Evolutionary conservation across 805 yeast genomes (phyloP), one percentile per base, ranked within the genome.

Genomic region (Monosporozyma servazzii): DNA sequence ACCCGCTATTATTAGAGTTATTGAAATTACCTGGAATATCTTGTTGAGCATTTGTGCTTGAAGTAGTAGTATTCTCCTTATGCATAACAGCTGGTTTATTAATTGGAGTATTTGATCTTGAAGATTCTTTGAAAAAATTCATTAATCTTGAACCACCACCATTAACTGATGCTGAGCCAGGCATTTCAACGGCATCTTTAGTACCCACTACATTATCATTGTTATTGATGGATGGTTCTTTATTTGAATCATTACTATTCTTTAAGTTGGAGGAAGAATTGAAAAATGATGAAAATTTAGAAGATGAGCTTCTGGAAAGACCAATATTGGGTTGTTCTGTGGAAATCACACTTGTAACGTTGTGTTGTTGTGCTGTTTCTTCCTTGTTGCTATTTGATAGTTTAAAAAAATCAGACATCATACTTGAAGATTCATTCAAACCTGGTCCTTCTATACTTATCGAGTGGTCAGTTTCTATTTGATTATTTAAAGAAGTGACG

Each of bases 281-380:
- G 54, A 69, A 69, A 49, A 69, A 69, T 8, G 71, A 67, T 2
- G 71, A 64, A 51, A 69, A 69, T 52, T 71, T 63, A 18, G 72
- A 69, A 15, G 65, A 60, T 2, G 60, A 50, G 37, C 60, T 54
- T 52, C 56, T 56, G 47, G 53, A 52, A 13, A 48, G 40, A 11
- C 48, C 50, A 13, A 45, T 13, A 20, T 46, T 33, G 1, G 20
- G 13, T 25, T 36, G 23, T 36, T 33, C 37, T 13, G n/a, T 33
- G 8, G 37, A 33, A 4, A 17, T 7, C n/a, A 33, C 37, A 33
- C 17, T 33, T 33, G 37, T 33, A 3, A 33, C 37, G 8, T 20
- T 7, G 13, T 31, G 11, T 29, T 40, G 40, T 33, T 33, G 43
- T 21, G 15, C 33, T 33, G n/a, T 30, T 46, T 44, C 17, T 15